Evolutionary conservation across 768 basidiomycete genomes (phyloP), one percentile per base, ranked within the genome.

Genomic region (Kwoniella botswanensis): DNA sequence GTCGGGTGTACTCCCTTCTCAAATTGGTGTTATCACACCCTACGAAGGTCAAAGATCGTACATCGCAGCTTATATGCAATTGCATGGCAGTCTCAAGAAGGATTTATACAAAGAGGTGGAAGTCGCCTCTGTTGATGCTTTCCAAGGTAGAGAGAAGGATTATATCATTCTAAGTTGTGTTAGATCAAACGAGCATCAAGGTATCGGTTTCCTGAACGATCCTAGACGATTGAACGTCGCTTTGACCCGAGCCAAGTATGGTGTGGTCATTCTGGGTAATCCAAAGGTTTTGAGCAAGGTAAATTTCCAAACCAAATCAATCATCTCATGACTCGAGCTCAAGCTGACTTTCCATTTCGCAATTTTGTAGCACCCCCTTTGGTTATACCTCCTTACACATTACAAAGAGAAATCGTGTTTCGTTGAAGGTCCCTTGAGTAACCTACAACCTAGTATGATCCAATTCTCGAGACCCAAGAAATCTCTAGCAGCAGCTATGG

Each of bases 71-170:
- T 99, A 96, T 84, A 98, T 99, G 97, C 97, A 99, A 86, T 93
- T 97, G 87, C 97, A 98, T 80, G 97, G 97, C n/a, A 91, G 94
- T 29, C 87, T 98, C 71, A 98, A 98, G 90, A 99, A 98, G 86
- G 97, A 99, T 75, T 84, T 98, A 18, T 99, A 99, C 86, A 99
- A 99, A 86, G 97, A 99, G 80, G 95, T 99, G 52, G 97, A 99
- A 82, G 97, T 99, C 59, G 97, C 97, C 4, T 94, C 92, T 74
- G 97, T 99, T 65, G 97, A 99, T 82, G 97, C 97, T 5, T 99
- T 99, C 89, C 97, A 99, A 82, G 97, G 97, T 59, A 89, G 97
- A 81, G 97, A 99, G 86, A 99, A 99, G 88, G 97, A 99, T 83
- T 99, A 99, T 79, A 98, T 99, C 83, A 98, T 99, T 79, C 87